These are phyloP conservation scores for Cucumis variabilis DNA, from an alignment of 331 rosid genomes.

Conservation along the genomic window DNA sequence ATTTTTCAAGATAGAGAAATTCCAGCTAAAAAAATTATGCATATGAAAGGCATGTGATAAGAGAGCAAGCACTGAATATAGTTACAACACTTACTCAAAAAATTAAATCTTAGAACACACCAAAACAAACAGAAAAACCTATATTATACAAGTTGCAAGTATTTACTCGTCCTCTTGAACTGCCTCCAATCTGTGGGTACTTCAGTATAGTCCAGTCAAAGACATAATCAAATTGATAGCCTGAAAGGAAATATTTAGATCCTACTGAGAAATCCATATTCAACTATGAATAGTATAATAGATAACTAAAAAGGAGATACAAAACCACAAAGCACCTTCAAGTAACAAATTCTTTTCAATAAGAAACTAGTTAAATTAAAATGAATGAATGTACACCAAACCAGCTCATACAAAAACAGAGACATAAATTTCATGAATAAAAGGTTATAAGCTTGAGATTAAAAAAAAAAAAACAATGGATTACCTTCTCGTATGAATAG, in stretches of 20 bases:
- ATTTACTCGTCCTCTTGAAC: conserved; percentile 89
- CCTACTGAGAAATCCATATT: conserved; percentile 23
- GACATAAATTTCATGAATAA: conserved; percentile 1
- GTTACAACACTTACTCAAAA: too few relatives aligned
- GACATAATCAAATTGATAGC: conserved; percentile 96
- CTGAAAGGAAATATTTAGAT: conserved; percentile 54
- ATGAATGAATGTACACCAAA: neutral
- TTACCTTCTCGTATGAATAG: conserved; percentile 94
- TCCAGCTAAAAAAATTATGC: too few relatives aligned
- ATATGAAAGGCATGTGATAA: too few relatives aligned
- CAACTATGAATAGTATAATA: neutral
- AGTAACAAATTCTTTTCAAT: neutral
- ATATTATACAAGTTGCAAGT: conserved; percentile 26
- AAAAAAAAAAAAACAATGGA: neutral
- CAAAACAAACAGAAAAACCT: too few relatives aligned
- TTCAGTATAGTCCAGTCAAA: conserved; percentile 97
- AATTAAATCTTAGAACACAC: too few relatives aligned
- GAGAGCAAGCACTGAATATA: too few relatives aligned
- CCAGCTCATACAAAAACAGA: neutral
- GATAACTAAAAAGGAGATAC: neutral
- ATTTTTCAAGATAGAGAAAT: too few relatives aligned
- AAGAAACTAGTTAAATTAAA: neutral
- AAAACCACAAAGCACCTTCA: neutral
- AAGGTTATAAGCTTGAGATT: conserved; percentile 15
- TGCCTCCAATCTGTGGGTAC: conserved; percentile 79